Conservation (phyloP, 2,329 filamentous ascomycete species). For the Colletotrichum simmondsii region DNA sequence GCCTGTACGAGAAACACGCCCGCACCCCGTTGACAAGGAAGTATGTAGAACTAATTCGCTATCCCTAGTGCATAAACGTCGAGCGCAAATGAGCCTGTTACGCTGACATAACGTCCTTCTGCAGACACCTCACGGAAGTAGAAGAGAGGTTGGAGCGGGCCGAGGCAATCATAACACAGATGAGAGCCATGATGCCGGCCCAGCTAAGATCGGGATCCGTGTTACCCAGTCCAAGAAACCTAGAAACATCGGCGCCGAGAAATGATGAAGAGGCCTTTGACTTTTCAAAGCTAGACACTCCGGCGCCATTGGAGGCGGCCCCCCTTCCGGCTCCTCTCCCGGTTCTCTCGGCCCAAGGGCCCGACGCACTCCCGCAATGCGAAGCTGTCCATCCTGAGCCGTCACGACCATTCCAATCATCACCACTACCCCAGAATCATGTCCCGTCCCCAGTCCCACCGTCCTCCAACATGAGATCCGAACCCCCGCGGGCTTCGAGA, state of each 20-base stretch:
- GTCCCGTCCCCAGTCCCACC: not conserved
- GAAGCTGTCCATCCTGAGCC: not conserved
- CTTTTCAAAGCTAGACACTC: constrained; percentile 4
- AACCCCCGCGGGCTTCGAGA: not conserved
- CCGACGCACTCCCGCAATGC: not conserved
- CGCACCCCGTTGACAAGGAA: constrained; percentile 59
- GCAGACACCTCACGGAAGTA: constrained; percentile 54
- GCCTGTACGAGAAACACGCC: constrained; percentile 59
- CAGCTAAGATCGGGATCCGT: constrained; percentile 36
- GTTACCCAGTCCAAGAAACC: not conserved
- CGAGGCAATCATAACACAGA: constrained; percentile 44
- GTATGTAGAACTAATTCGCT: constrained; percentile 38
- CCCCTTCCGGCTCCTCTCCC: not conserved
- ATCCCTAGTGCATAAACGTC: not conserved
- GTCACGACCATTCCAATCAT: not conserved
- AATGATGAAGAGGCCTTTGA: not conserved
- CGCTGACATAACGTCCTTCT: not conserved
- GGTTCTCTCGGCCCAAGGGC: not conserved
- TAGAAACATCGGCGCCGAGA: not conserved
- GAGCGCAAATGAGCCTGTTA: too few species aligned
- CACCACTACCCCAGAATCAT: not conserved
- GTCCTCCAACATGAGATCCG: not conserved
- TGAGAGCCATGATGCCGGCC: constrained; percentile 42
- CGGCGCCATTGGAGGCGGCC: not conserved
- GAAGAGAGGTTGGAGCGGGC: constrained; percentile 52